Conservation (phyloP, 352 stramenopile genomes). For the Phytophthora quininea region DNA sequence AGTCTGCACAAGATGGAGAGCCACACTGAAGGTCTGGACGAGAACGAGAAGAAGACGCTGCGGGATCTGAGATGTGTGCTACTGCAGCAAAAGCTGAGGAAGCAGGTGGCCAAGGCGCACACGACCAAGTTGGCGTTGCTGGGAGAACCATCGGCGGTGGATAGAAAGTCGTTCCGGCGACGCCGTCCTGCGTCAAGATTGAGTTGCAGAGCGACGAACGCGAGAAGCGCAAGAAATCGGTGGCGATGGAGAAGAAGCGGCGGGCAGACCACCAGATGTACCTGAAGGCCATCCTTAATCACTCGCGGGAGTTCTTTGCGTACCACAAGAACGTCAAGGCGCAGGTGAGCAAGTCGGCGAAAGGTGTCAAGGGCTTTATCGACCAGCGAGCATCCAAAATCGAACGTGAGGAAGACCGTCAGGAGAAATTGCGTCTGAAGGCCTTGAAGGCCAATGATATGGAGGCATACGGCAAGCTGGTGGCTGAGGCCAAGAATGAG, state of each 20-base stretch:
- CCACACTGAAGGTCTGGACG: conserved; percentile 38
- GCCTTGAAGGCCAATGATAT: conserved; percentile 96
- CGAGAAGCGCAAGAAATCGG: conserved; percentile 82
- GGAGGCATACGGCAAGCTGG: conserved; percentile 96
- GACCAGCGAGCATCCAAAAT: conserved; percentile 79
- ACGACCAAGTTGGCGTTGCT: conserved; percentile 67
- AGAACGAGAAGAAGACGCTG: conserved; percentile 54
- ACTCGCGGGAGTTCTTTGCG: conserved; percentile 86
- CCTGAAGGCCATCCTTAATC: conserved; percentile 80
- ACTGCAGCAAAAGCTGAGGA: conserved; percentile 74
- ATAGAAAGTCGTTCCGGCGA: conserved; percentile 80
- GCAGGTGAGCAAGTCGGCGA: conserved; percentile 70
- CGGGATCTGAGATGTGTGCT: conserved; percentile 71
- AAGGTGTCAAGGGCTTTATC: conserved; percentile 76
- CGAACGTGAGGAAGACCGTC: conserved; percentile 86
- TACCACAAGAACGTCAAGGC: conserved; percentile 88
- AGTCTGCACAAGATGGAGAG: conserved; percentile 69
- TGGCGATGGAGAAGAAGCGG: conserved; percentile 85
- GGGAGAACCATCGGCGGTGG: conserved; percentile 65
- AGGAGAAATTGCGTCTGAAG: conserved; percentile 89
- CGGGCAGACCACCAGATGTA: conserved; percentile 81
- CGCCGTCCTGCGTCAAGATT: conserved; percentile 65
- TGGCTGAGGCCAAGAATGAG: conserved; percentile 98
- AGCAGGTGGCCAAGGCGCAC: conserved; percentile 65
- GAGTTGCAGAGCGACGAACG: conserved; percentile 72